Evolutionary conservation across 2,329 filamentous ascomycete species (phyloP), one percentile per base, ranked within the genome.

Genomic region (Colletotrichum destructivum): DNA sequence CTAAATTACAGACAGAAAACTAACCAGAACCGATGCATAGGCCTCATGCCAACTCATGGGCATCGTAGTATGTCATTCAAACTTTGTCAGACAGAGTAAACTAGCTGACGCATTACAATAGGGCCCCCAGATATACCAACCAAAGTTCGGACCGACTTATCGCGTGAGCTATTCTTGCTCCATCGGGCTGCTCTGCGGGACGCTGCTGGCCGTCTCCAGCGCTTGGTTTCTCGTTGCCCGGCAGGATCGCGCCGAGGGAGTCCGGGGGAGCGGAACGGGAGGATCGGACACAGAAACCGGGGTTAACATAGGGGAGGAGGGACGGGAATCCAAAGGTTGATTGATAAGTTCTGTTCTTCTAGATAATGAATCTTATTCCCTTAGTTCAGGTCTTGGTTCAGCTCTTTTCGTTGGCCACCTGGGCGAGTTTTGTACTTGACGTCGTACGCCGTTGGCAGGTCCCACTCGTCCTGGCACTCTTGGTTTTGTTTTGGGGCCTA

Each of bases 71-170:
- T 52, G 74, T n/a, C n/a, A n/a, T n/a, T n/a, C n/a, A n/a, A n/a
- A n/a, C n/a, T n/a, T n/a, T n/a, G n/a, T n/a, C n/a, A n/a, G n/a
- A n/a, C n/a, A n/a, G n/a, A n/a, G n/a, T n/a, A n/a, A n/a, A n/a
- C n/a, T n/a, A n/a, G n/a, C n/a, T 59, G 31, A 63, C 31, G 11
- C 46, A 18, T 15, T 5, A 44, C 31, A 1, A 31, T 26, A 77
- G 75, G 77, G 82, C 1, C 82, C 82, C 16, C 81, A 82, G 72
- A 80, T 83, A 6, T 83, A 84, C 72, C 80, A 82, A 67, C 66
- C 78, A 4, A 82, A 77, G 66, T 84, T 82, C 69, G 82, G 82
- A 0, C 82, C 82, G 38, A 78, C 75, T 2, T 84, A 84, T 75
- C 75, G 74, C 9, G 77, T 83, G 15, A 82, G 80, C 72, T 84